These are phyloP conservation scores for Trichoderma sp. DNA, from an alignment of 2,329 filamentous ascomycete genomes.

Conservation along the genomic window DNA sequence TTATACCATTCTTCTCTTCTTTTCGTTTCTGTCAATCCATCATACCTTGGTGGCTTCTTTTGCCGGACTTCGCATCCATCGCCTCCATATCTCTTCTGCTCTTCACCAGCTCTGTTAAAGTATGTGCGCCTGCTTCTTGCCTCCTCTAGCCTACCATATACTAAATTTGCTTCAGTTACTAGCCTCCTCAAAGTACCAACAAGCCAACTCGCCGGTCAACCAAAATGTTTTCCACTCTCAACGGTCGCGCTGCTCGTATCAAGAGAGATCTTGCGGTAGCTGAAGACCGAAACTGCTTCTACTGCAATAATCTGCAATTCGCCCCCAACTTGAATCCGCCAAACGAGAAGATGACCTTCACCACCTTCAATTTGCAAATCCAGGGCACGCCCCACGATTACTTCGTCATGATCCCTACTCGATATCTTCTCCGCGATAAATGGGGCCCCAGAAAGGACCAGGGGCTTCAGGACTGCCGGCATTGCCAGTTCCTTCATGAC, in stretches of 20 bases:
- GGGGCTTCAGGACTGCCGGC: slow-evolving; percentile 7
- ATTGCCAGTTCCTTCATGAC: slow-evolving; percentile 22
- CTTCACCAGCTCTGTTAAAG: background rate
- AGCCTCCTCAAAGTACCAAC: background rate
- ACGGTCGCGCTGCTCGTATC: too few relatives aligned
- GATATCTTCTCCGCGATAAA: background rate
- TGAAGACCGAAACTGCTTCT: background rate
- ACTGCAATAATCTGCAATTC: slow-evolving; percentile 26
- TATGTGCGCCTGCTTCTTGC: background rate
- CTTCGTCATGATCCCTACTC: background rate
- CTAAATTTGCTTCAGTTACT: background rate
- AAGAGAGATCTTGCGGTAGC: background rate
- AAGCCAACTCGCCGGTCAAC: background rate
- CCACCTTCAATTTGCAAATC: background rate
- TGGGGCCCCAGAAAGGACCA: background rate
- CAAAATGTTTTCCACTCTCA: background rate
- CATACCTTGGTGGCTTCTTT: background rate
- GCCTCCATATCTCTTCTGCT: background rate
- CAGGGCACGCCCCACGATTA: background rate
- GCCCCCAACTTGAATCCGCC: background rate
- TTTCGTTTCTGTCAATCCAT: background rate
- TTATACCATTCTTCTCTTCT: background rate
- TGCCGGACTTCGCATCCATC: background rate
- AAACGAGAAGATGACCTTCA: background rate
- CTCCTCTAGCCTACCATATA: background rate